Evolutionary conservation across 306 rosid genomes (phyloP), one percentile per base, ranked within the genome.

Genomic region (Urtica urens): DNA sequence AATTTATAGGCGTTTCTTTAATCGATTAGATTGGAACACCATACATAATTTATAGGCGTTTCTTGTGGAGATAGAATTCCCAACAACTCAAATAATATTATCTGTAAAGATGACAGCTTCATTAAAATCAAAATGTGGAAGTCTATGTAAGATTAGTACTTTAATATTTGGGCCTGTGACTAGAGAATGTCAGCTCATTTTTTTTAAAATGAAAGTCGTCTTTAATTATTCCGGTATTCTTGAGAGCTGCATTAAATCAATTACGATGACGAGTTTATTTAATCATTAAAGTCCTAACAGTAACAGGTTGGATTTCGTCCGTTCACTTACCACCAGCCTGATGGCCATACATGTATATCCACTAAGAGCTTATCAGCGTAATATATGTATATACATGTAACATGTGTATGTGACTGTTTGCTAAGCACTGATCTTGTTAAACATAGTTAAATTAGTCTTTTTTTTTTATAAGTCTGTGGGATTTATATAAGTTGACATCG

Each of bases 41-140:
- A 30, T 1, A 51, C 12, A 3, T 41, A 50, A 69, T 18, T 25
- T 47, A 55, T 51, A 35, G 40, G 53, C n/a, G 2, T 62, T 58
- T 38, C 19, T 60, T n/a, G 45, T 43, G 22, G 34, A 57, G 22
- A 39, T 53, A 17, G 48, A 42, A 51, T 63, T 41, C 59, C 61
- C 64, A 59, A 54, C 38, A 34, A 35, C 40, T 53, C 53, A 39
- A 28, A 20, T n/a, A 37, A 25, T 30, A 44, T 62, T 55, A 62
- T 51, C 45, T 53, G 34, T 53, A 37, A 43, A 69, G 71, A 31
- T 64, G 78, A 66, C 71, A 63, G 62, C 73, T 57, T 66, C 59
- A 44, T 63, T 64, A 35, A 59, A 64, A 55, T 33, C 7, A 49
- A 31, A 42, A 40, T 54, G 53, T 63, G 63, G 30, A 23, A 52